Evolutionary conservation across 352 stramenopile species (phyloP), one percentile per base, ranked within the genome.

Genomic region (Pythium utonaiense): DNA sequence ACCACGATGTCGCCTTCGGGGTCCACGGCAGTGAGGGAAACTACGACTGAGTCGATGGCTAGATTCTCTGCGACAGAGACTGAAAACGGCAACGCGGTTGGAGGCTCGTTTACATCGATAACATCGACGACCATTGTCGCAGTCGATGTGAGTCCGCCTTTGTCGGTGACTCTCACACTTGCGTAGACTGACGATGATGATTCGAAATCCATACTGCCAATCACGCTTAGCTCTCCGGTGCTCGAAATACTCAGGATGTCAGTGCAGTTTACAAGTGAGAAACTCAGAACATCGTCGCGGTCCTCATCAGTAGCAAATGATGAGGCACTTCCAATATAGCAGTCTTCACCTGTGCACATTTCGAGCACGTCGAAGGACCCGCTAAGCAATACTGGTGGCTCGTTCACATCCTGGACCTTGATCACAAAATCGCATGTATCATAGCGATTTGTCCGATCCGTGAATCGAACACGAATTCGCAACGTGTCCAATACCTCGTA

Each of bases 251-350:
- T 45, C 10, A 69, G 56, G 0, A 58, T 4, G 17, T 64, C 52
- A 2, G 40, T 67, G 14, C 71, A 36, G 21, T 74, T 73, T 21
- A 67, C 6, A 21, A 75, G 53, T 24, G 63, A 25, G 57, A 81
- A 88, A 2, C 41, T 62, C 5, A 88, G 40, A 3, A 67, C n/a
- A 8, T 68, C 59, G 5, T 48, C 62, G 17, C 62, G 63, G 36
- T 88, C 78, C 54, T 88, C 78, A 21, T 88, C 78, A 16, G 69
- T 71, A 19, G 70, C 74, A 44, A 75, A 74, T 19, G 63, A 13
- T 17, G 60, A 63, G 7, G 86, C 42, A 45, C 75, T 57, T n/a
- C 72, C 78, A 25, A 77, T 57, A 13, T 76, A 71, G 42, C 78
- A 88, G 44, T 78, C 62, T 28, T 61, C 54, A 3, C 70, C 74